Evolutionary conservation across 345 rosid species (phyloP).

Genomic region (Acer negundo): DNA sequence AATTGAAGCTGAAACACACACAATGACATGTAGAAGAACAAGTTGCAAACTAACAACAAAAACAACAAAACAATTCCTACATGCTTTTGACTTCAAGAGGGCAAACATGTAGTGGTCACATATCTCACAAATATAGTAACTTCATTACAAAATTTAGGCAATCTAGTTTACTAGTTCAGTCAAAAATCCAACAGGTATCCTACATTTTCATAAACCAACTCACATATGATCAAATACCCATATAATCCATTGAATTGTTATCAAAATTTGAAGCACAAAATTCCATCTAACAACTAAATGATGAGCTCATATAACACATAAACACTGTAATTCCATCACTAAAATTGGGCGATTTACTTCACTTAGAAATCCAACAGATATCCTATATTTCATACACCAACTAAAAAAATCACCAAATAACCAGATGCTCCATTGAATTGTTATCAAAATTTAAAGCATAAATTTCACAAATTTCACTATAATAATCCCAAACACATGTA

Average conservation of each 20-base stretch:
- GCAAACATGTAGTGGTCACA: no score
- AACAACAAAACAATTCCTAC: background rate
- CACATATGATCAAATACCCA: background rate
- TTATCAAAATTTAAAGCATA: background rate
- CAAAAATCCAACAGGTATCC: background rate
- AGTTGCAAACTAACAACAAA: no score
- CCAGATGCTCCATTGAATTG: background rate
- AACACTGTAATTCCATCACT: background rate
- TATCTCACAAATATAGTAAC: no score
- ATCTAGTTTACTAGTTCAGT: background rate
- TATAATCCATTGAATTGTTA: background rate
- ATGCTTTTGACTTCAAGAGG: no score
- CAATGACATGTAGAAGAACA: no score
- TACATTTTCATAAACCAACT: background rate
- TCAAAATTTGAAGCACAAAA: background rate
- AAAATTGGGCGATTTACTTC: no score
- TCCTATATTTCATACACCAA: conserved; percentile 10
- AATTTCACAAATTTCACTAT: background rate
- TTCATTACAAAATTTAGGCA: no score
- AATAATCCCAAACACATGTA: background rate
- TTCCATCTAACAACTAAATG: background rate
- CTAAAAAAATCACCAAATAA: background rate
- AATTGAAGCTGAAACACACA: no score
- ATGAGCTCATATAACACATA: background rate
- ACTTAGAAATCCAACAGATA: background rate